Evolutionary conservation across 2,329 filamentous ascomycete genomes (phyloP), one percentile per base, ranked within the genome.

Genomic region (Phialemonium atrogriseum): DNA sequence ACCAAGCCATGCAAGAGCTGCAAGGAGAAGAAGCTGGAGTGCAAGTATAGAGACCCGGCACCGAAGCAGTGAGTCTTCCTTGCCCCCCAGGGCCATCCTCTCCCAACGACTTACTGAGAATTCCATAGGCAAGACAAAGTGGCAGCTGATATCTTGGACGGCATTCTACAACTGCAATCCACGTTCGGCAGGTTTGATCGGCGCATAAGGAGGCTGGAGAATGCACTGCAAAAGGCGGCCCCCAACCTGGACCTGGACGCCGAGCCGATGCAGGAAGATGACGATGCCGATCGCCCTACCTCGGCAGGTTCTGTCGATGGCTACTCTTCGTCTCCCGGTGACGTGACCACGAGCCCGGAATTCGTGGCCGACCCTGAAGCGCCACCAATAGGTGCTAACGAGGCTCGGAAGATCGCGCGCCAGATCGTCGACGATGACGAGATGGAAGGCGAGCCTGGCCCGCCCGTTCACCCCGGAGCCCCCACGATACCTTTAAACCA

Each of bases 21-120:
- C 55, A 82, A 81, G 47, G 88, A 96, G 45, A 93, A 93, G 52
- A 79, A 73, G 43, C 70, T 86, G 19, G 70, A 78, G 32, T 98
- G 85, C 62, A 80, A 84, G 55, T 96, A 95, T 56, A 79, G 88
- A 43, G 88, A 95, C 50, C 82, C 91, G 5, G 83, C 86, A 14
- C 86, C 86, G 11, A 91, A 93, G 51, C 89, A 93, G 84, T 94
- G 68, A 54, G 81, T 65, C 15, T 24, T 24, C 19, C 17, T 22
- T 32, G 26, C 13, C 20, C 19, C n/a, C 20, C 5, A 9, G 14
- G n/a, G n/a, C n/a, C 10, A 13, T 19, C 14, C 8, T 12, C 24
- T 29, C 11, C 10, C 18, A 32, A 23, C 24, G 10, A 10, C 30
- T 32, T 7, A 17, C 3, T 4, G 35, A 17, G 19, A n/a, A 14